phyloP scores from a whole-genome alignment of 2,329 filamentous ascomycete genomes.

The Fusarium paranaense region DNA sequence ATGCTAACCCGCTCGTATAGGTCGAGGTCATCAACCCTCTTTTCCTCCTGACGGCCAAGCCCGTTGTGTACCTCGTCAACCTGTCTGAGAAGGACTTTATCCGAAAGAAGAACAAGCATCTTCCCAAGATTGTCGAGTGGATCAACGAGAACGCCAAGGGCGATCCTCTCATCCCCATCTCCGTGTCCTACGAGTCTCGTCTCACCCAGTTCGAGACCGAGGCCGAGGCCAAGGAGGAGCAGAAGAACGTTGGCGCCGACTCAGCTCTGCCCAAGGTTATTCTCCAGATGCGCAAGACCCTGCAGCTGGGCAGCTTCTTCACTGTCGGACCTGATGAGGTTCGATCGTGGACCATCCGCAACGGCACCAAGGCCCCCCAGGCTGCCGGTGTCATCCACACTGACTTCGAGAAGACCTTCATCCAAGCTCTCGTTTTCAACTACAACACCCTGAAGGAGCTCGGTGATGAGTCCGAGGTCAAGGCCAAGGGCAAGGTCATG shows the following conservation, averaged over 20 bases:
- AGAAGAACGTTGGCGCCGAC: conserved; percentile 87
- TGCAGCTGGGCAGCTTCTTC: conserved; percentile 96
- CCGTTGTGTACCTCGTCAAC: conserved; percentile 97
- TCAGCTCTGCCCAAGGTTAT: conserved; percentile 94
- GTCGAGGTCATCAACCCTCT: conserved; percentile 98
- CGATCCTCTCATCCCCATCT: conserved; percentile 93
- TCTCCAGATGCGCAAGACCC: conserved; percentile 88
- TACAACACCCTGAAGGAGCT: conserved; percentile 83
- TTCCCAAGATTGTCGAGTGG: conserved; percentile 94
- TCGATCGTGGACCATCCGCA: conserved; percentile 97
- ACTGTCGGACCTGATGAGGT: conserved; percentile 96
- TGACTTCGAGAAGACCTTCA: conserved; percentile 99
- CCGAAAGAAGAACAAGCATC: conserved; percentile 99
- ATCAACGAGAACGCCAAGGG: conserved; percentile 89
- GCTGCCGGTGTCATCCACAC: conserved; percentile 98
- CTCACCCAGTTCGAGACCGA: conserved; percentile 84
- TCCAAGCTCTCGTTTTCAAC: conserved; percentile 96
- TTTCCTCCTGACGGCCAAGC: conserved; percentile 94
- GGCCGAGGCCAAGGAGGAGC: conserved; percentile 82
- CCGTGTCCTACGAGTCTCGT: conserved; percentile 92
- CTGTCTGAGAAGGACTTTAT: conserved; percentile 97
- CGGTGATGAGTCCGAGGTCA: conserved; percentile 88
- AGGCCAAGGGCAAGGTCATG: conserved; percentile 95
- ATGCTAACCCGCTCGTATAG: conserved; percentile 60
- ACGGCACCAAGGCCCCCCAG: conserved; percentile 96